Base-by-base conservation (phyloP, 2,329 filamentous ascomycete genomes). In the Cephalotrichum gorgonifer region DNA sequence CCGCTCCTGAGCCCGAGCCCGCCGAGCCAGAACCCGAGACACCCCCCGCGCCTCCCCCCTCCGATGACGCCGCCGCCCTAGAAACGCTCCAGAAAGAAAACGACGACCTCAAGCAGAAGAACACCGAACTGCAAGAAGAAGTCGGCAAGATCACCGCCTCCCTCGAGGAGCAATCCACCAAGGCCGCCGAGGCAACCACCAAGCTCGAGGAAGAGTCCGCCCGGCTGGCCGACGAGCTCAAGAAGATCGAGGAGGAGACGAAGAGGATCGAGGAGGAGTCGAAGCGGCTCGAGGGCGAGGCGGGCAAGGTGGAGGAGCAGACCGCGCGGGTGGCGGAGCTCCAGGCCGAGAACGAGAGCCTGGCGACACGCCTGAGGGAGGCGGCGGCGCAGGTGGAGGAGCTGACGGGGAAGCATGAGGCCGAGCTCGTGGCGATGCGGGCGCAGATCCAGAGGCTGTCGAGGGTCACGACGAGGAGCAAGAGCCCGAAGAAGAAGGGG, bases 401-500 rank as follows among this genome's bases (percentile, higher is more conserved):
- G 15, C 15, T 41, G 3, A 9, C 28, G 17, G 31, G 30, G 2
- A 17, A 17, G 26, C 44, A 35, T 20, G 17, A 33, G 17, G 46
- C 46, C 3, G 46, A 48, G 12, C 22, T 48, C 2, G 30, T 22
- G 17, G 26, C 28, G 15, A 20, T 48, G 11, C 20, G 23, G 7
- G 38, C 25, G 25, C 46, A 48, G 46, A 38, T 48, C 6, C 39
- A 30, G n/a, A 42, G 39, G 23, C 46, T 48, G n/a, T 26, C 39
- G 46, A 25, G 22, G 22, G 41, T 25, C 14, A 26, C n/a, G 17
- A 30, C 38, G n/a, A 28, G 46, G 35, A 48, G 46, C 38, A 38
- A 38, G 23, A 42, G 33, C n/a, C 46, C 46, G 6, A 49, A 49
- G 42, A 49, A 49, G 47, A 33, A 30, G 22, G 44, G 44, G 41